Percentiles rank a stretch among this genome's conserved stretches.
phyloP scores from a whole-genome alignment of 2,329 filamentous ascomycete genomes.

The Colletotrichum sp. region DNA sequence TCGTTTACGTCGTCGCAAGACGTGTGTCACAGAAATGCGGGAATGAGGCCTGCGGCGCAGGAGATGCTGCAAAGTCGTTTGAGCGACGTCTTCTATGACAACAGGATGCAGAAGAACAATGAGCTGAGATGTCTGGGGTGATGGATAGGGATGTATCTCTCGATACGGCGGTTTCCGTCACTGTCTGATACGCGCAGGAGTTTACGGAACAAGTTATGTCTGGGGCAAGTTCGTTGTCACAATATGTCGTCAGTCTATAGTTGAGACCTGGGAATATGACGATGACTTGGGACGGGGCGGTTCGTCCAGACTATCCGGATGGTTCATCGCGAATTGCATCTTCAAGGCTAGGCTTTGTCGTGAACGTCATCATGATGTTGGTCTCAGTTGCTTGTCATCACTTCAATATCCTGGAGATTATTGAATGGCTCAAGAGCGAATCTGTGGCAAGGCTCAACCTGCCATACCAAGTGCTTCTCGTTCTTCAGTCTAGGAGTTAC shows the following conservation, averaged over 20 bases:
- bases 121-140: not conserved
- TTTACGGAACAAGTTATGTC: not conserved
- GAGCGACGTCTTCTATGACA: not conserved
- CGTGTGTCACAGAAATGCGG: not conserved
- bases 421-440: not conserved
- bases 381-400: not conserved
- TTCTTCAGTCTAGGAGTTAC: fast-evolving
- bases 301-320: not conserved
- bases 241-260: not conserved
- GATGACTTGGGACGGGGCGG: not conserved
- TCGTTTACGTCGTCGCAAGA: not conserved
- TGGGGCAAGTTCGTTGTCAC: not conserved
- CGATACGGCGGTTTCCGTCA: not conserved
- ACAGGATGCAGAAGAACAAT: not conserved
- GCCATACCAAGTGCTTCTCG: not conserved
- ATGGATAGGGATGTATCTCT: not conserved
- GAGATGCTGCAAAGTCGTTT: not conserved
- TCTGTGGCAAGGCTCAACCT: not conserved
- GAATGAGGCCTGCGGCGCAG: not conserved
- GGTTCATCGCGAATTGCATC: not conserved
- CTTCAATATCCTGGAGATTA: fast-evolving
- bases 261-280: not conserved
- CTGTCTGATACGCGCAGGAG: not conserved
- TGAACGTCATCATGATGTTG: not conserved
- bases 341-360: not conserved